Conservation (phyloP, 805 yeast genomes). For the Jamesozyma jinghongensis region DNA sequence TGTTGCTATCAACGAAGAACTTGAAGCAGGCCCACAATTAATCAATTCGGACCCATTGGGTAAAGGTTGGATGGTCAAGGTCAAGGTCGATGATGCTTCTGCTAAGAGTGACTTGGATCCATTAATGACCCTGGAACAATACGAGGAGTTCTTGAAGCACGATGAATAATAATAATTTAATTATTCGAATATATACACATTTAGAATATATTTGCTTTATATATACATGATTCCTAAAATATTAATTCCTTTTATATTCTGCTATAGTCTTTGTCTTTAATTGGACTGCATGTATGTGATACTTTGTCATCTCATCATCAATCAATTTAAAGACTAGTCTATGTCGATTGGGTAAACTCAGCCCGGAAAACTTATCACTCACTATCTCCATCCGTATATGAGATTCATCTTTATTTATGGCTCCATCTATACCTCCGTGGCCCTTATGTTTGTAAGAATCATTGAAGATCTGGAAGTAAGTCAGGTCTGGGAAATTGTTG, state of each 20-base stretch:
- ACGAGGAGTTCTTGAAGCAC: slow-evolving; percentile 50
- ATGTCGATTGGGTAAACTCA: slow-evolving; percentile 66
- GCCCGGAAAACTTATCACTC: slow-evolving; percentile 57
- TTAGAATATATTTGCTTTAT: not conserved
- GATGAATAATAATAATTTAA: slow-evolving; percentile 28
- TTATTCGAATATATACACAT: slow-evolving; percentile 1
- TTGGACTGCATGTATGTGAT: slow-evolving; percentile 84
- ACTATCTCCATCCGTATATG: slow-evolving; percentile 74
- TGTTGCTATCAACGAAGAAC: slow-evolving; percentile 55
- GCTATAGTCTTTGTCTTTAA: slow-evolving; percentile 68
- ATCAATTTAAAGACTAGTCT: slow-evolving; percentile 60
- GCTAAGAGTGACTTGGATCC: slow-evolving; percentile 37
- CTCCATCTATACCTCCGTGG: slow-evolving; percentile 73
- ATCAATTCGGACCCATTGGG: slow-evolving; percentile 89
- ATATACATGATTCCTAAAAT: no score
- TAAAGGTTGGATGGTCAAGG: slow-evolving; percentile 83
- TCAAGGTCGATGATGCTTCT: slow-evolving; percentile 44
- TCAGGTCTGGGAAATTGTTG: slow-evolving; percentile 4
- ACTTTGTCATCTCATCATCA: slow-evolving; percentile 56
- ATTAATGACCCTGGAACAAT: slow-evolving; percentile 47
- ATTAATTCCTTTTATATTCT: slow-evolving; percentile 30
- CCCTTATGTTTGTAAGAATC: slow-evolving; percentile 86
- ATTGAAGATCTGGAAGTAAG: slow-evolving; percentile 46
- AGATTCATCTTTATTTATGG: slow-evolving; percentile 63
- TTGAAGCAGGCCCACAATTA: slow-evolving; percentile 65